Base-by-base conservation (phyloP, 805 yeast species). In the Ogataea ganodermae region DNA sequence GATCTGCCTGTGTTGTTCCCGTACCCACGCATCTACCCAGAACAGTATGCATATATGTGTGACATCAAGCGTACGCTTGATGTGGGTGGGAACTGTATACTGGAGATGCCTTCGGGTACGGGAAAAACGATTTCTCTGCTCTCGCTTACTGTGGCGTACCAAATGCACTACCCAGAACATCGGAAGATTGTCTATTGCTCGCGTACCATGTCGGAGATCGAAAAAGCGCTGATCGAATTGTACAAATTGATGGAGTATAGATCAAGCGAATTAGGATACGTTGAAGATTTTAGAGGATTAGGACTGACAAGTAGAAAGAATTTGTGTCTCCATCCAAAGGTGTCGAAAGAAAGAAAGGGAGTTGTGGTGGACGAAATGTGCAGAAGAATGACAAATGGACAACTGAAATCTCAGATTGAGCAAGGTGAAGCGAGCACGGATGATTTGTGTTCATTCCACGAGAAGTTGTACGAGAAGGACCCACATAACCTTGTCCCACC, bases 51-150 rank as follows among this genome's bases (percentile, higher is more conserved):
- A 27, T 94, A 94, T 69, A 94, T 94, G 99, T 81, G 94, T 52
- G 98, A 92, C 66, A 86, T 94, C 55, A 94, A 94, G 71, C 82
- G 84, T 62, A 87, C 97, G 0, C 69, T 94, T 44, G 99, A 94
- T 73, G 96, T 86, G 1, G 98, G 97, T 1, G 99, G 99, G 10
- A 91, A 91, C 63, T 87, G 97, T 68, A 90, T 94, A 45, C 68
- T 94, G 61, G 99, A 94, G 71, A 94, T 94, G 99, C 99, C 99
- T 57, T 94, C 99, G 5, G 99, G 99, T 3, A 94, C 99, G 3
- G 99, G 99, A 35, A 94, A 94, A 66, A 94, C 99, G 31, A 87
- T 94, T 3, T 90, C 98, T 0, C 74, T 94, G 63, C 73, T 94
- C 24, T 89, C 98, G 0, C 70, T 94, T 37, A 89, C 98, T 0